Percentiles rank a stretch among this genome's conserved stretches.
These are phyloP conservation scores for Geotrichum siamense DNA, from an alignment of 1,139 yeast species.

Conservation along the genomic window DNA sequence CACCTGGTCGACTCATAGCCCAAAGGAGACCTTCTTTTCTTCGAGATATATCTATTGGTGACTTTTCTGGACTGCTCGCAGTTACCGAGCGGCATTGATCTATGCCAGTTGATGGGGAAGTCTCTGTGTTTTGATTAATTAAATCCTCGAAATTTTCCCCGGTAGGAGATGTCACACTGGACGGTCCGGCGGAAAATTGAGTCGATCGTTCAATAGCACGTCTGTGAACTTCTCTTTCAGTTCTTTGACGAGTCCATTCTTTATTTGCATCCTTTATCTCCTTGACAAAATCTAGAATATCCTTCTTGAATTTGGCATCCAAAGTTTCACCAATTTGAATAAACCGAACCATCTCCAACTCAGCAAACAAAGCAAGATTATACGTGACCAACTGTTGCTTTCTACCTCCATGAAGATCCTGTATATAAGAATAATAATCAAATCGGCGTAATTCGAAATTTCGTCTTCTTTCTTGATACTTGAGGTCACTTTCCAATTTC, in stretches of 20 bases:
- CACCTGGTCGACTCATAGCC: slow-evolving; percentile 43
- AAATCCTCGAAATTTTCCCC: slow-evolving; percentile 4
- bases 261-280: slow-evolving; percentile 35
- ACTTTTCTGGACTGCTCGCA: slow-evolving; percentile 15
- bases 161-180: slow-evolving; percentile 9
- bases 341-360: slow-evolving; percentile 30
- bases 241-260: slow-evolving; percentile 38
- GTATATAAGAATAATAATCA: slow-evolving; percentile 61
- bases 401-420: slow-evolving; percentile 49
- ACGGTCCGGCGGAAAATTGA: slow-evolving; percentile 14
- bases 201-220: slow-evolving; percentile 34
- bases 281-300: slow-evolving; percentile 29
- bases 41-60: slow-evolving; percentile 10
- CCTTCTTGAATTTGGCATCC: slow-evolving; percentile 28
- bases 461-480: slow-evolving; percentile 52
- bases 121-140: slow-evolving; percentile 1
- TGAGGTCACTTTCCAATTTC: slow-evolving; percentile 46
- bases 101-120: slow-evolving; percentile 8
- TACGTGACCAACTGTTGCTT: slow-evolving; percentile 38
- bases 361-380: slow-evolving; percentile 36
- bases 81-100: slow-evolving; percentile 6
- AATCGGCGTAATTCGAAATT: slow-evolving; percentile 62
- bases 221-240: slow-evolving; percentile 37
- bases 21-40: slow-evolving; percentile 54
- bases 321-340: slow-evolving; percentile 25